phyloP scores from a whole-genome alignment of 768 basidiomycete species.

The Boletus rex-veris region DNA sequence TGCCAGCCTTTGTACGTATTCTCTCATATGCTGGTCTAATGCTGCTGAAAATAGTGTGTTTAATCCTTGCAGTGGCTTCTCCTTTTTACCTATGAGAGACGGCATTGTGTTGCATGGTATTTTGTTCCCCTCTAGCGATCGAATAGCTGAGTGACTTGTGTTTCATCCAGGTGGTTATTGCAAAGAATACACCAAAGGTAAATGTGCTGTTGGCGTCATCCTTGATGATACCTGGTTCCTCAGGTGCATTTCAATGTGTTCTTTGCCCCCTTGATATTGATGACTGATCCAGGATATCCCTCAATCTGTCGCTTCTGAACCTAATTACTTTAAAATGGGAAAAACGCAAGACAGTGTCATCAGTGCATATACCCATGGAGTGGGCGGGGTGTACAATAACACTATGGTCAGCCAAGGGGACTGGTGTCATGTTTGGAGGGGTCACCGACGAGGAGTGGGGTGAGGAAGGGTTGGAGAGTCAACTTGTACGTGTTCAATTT shows the following conservation, averaged over 20 bases:
- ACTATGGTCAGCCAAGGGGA: slow-evolving; percentile 62
- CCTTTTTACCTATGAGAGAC: slow-evolving; percentile 72
- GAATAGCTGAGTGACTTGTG: neutral
- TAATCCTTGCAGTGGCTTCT: slow-evolving; percentile 79
- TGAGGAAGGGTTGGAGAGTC: slow-evolving; percentile 79
- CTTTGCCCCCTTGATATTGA: neutral
- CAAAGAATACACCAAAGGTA: slow-evolving; percentile 85
- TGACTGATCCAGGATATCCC: slow-evolving; percentile 28
- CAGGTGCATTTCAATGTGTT: slow-evolving; percentile 40
- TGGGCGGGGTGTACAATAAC: slow-evolving; percentile 88
- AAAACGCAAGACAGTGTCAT: slow-evolving; percentile 69
- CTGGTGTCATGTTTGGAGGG: slow-evolving; percentile 82
- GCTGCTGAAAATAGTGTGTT: neutral
- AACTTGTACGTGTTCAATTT: slow-evolving; percentile 48
- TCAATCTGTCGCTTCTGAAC: slow-evolving; percentile 21
- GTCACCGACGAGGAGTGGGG: slow-evolving; percentile 83
- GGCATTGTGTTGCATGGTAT: slow-evolving; percentile 78
- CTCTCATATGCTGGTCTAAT: neutral
- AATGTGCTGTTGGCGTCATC: slow-evolving; percentile 80
- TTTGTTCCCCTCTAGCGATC: neutral
- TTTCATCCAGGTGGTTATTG: slow-evolving; percentile 71
- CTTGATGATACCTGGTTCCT: slow-evolving; percentile 90
- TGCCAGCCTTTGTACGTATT: slow-evolving; percentile 62
- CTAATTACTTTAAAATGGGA: slow-evolving; percentile 79
- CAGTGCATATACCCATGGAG: slow-evolving; percentile 50